These are phyloP conservation scores for Fusarium ramigenum DNA, from an alignment of 2,329 filamentous ascomycete genomes.

Conservation along the genomic window DNA sequence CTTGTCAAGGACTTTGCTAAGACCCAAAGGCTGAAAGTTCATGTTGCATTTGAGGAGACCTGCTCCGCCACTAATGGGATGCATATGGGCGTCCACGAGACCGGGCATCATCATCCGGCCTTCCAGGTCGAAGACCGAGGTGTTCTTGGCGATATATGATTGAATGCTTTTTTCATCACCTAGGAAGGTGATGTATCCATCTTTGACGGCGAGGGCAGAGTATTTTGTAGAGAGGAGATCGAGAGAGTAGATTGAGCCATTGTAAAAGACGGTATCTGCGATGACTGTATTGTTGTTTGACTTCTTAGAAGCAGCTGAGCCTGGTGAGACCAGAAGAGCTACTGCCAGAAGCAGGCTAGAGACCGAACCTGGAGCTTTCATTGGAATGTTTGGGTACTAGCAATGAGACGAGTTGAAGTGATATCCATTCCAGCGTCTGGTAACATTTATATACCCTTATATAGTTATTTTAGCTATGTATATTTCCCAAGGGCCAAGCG, in stretches of 20 bases:
- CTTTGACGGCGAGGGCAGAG: neutral
- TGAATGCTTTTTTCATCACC: neutral
- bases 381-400: too few species aligned
- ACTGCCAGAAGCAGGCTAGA: neutral
- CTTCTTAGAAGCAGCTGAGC: neutral
- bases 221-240: neutral
- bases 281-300: neutral
- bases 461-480: neutral
- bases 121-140: neutral
- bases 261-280: neutral
- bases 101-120: neutral
- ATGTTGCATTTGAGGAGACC: neutral
- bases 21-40: neutral
- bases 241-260: neutral
- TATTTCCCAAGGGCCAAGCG: too few species aligned
- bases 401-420: too few species aligned
- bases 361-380: neutral
- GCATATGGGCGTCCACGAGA: neutral
- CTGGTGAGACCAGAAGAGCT: neutral
- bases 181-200: neutral
- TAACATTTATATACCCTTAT: neutral
- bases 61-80: neutral
- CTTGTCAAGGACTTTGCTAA: neutral
- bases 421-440: too few species aligned
- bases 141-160: rapidly evolving